Percentiles rank a stretch among this genome's conserved stretches.
phyloP scores from a whole-genome alignment of 805 yeast genomes.

The Phaffomyces opuntiae region DNA sequence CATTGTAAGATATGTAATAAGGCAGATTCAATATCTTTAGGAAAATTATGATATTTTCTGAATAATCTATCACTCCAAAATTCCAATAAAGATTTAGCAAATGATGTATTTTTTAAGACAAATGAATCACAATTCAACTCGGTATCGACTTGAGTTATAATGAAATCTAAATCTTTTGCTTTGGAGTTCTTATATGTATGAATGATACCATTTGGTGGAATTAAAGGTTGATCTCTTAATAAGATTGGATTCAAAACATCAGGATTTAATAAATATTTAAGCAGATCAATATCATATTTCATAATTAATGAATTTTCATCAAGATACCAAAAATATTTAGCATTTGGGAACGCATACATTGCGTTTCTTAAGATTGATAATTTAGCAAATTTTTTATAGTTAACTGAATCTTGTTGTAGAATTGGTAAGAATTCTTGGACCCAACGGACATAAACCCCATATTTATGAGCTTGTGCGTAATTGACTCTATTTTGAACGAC shows the following conservation, averaged over 20 bases:
- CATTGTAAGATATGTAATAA: slow-evolving; percentile 86
- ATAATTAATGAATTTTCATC: slow-evolving; percentile 74
- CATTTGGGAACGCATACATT: slow-evolving; percentile 85
- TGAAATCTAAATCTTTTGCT: slow-evolving; percentile 47
- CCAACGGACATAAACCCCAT: slow-evolving; percentile 83
- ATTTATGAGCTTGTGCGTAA: slow-evolving; percentile 75
- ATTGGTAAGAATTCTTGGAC: slow-evolving; percentile 71
- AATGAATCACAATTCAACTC: slow-evolving; percentile 67
- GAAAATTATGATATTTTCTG: slow-evolving; percentile 55
- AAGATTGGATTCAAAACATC: slow-evolving; percentile 57
- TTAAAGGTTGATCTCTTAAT: slow-evolving; percentile 64
- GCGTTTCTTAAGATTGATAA: slow-evolving; percentile 71
- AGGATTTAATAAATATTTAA: slow-evolving; percentile 51
- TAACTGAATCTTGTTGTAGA: slow-evolving; percentile 31
- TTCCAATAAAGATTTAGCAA: slow-evolving; percentile 67
- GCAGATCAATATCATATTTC: slow-evolving; percentile 57
- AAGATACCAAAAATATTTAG: slow-evolving; percentile 87
- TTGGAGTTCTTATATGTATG: slow-evolving; percentile 58
- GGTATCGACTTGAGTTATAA: slow-evolving; percentile 62
- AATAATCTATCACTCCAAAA: slow-evolving; percentile 71
- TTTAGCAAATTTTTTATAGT: slow-evolving; percentile 55
- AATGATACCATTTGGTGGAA: slow-evolving; percentile 60
- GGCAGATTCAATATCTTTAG: slow-evolving; percentile 54
- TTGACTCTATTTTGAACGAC: slow-evolving; percentile 83
- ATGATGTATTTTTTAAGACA: slow-evolving; percentile 57